These are phyloP conservation scores for Xerocomus spinulosus DNA, from an alignment of 768 basidiomycete species.

Conservation along the genomic window DNA sequence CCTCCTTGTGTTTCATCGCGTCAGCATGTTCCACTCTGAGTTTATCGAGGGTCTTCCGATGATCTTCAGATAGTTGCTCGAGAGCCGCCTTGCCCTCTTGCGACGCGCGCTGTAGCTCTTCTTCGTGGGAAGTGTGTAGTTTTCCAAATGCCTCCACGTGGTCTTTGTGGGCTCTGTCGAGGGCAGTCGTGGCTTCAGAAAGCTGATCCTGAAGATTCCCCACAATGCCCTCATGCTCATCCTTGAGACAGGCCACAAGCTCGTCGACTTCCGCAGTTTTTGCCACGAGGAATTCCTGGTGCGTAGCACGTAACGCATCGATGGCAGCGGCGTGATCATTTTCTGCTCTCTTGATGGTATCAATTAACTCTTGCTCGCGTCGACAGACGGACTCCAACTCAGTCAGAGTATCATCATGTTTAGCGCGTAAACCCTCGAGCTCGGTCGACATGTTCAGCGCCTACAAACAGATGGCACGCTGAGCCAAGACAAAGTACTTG, in stretches of 20 bases:
- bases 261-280: conserved; percentile 41
- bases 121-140: conserved; percentile 50
- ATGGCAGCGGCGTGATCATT: conserved; percentile 46
- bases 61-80: conserved; percentile 46
- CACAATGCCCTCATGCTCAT: conserved; percentile 43
- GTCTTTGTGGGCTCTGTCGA: conserved; percentile 49
- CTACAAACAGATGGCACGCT: conserved; percentile 33
- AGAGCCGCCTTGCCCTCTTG: conserved; percentile 53
- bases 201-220: conserved; percentile 42
- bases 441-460: conserved; percentile 85
- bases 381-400: conserved; percentile 52
- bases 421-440: conserved; percentile 65
- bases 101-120: conserved; percentile 47
- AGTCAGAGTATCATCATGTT: conserved; percentile 50
- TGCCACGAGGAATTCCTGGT: conserved; percentile 39
- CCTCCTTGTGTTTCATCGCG: conserved; percentile 56
- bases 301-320: conserved; percentile 42
- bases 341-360: conserved; percentile 46
- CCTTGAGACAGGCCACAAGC: conserved; percentile 43
- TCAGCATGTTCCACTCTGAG: conserved; percentile 51
- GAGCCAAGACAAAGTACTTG: not conserved
- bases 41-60: conserved; percentile 48
- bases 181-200: conserved; percentile 35
- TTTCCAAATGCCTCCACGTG: conserved; percentile 60
- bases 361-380: conserved; percentile 53